A percentile compares a stretch with the other conserved stretches of the same genome.
phyloP scores from a whole-genome alignment of 2,329 filamentous ascomycete genomes.

The Pseudocercospora vitis region DNA sequence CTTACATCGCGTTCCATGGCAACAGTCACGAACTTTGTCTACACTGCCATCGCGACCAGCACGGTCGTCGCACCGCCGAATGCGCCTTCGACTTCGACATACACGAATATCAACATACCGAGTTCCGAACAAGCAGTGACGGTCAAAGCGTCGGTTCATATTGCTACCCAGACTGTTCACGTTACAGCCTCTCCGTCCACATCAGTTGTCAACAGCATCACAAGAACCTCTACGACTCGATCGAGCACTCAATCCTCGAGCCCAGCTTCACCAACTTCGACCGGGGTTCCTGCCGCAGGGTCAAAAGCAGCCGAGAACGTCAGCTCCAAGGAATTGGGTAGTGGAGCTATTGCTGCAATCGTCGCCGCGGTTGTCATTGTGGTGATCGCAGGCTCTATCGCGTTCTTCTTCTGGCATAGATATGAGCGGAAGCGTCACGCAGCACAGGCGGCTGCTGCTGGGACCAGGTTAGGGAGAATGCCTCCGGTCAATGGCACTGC shows the following conservation, averaged over 20 bases:
- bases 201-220: not conserved
- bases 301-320: not conserved
- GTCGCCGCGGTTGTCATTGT: not conserved
- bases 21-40: not conserved
- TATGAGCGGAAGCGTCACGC: not conserved
- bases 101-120: not conserved
- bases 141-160: not conserved
- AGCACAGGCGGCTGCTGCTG: not conserved
- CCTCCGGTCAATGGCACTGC: not conserved
- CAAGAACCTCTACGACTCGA: not conserved
- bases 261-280: not conserved
- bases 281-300: too few relatives aligned
- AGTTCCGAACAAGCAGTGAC: not conserved
- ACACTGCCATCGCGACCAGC: not conserved
- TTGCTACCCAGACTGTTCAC: not conserved
- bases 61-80: not conserved
- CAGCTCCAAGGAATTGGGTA: not conserved
- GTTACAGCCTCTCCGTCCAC: not conserved
- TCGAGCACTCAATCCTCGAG: not conserved
- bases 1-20: not conserved
- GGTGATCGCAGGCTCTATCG: not conserved
- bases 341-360: not conserved
- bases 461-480: not conserved
- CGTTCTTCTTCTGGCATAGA: not conserved
- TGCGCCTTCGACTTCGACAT: not conserved